Evolutionary conservation across 108 stramenopile genomes (phyloP).

Genomic region (Cyclotella baltica): DNA sequence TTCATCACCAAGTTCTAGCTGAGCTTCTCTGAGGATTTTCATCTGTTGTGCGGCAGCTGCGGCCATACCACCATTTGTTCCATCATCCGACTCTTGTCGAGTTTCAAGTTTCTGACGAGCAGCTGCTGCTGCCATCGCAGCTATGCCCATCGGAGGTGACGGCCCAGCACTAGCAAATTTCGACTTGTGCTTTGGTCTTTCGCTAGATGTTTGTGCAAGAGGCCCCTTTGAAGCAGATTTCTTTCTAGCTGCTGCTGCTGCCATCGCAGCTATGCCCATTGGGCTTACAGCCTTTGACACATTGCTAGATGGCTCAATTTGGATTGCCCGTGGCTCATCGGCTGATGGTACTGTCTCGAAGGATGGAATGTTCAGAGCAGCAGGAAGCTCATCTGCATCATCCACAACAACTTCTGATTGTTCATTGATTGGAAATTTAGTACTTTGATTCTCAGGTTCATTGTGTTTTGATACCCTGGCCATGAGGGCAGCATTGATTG

Average conservation of each 20-base stretch:
- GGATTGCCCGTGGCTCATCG: neutral
- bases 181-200: neutral
- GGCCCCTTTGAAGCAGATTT: neutral
- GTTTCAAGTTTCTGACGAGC: constrained; percentile 1
- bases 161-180: neutral
- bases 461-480: neutral
- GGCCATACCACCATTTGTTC: no score
- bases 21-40: no score
- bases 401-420: neutral
- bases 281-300: neutral
- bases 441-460: neutral
- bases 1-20: no score
- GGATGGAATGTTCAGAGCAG: neutral
- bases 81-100: no score
- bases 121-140: constrained; percentile 30
- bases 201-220: neutral
- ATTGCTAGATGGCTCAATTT: neutral
- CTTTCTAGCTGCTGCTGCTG: constrained; percentile 19
- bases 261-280: constrained; percentile 21
- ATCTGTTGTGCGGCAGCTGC: no score
- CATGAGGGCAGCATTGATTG: neutral
- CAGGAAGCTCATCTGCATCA: neutral
- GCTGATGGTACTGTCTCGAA: neutral
- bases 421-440: neutral
- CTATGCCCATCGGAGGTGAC: constrained; percentile 12